Base-by-base conservation (phyloP, 225 moss, liverwort and hornwort species). In the Anthoceros angustus region DNA sequence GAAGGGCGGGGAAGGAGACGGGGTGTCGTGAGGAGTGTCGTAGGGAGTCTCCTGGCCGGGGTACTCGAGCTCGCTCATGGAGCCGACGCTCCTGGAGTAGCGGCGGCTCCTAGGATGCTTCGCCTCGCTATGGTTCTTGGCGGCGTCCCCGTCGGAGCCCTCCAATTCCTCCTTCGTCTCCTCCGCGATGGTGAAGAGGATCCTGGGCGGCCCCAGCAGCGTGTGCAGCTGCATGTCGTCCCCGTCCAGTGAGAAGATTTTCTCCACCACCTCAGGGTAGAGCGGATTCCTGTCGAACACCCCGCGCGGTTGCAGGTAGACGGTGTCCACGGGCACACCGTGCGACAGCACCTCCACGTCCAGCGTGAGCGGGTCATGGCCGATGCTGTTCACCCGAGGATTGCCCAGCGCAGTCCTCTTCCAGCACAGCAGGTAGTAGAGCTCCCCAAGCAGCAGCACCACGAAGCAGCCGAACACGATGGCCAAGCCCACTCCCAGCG, bases 101-200 rank as follows among this genome's bases (percentile, higher is more conserved):
- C 32, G 32, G 32, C 32, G 32, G 32, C 32, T 32, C 32, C 32
- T 32, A 32, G 2, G 32, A 32, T 62, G 62, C 11, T 7, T 62
- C 25, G 60, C 68, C 62, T 18, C 42, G 14, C 5, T 12, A 42
- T 16, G 21, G 9, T 7, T 15, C 42, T 21, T 61, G 4, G 39
- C 41, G 43, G 25, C 26, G 15, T 12, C 39, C 26, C 16, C 24
- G 10, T 24, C 38, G 18, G 20, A 16, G n/a, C 75, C 64, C 26
- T 83, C 83, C 42, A 83, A 64, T 21, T 83, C 83, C 68, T 83
- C 83, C 72, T 69, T 79, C 25, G 82, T 83, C 40, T 83, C 83
- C 70, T 83, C 83, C 7, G 69, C 80, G 80, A 83, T 83, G 60
- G 83, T 83, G 72, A 83, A 83, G 25, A 83, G 80, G 79, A 83